Percentiles rank a stretch among this genome's conserved stretches.
Evolutionary conservation across 169 alveolate species (phyloP).

Genomic region (Cryptosporidium tyzzeri): DNA sequence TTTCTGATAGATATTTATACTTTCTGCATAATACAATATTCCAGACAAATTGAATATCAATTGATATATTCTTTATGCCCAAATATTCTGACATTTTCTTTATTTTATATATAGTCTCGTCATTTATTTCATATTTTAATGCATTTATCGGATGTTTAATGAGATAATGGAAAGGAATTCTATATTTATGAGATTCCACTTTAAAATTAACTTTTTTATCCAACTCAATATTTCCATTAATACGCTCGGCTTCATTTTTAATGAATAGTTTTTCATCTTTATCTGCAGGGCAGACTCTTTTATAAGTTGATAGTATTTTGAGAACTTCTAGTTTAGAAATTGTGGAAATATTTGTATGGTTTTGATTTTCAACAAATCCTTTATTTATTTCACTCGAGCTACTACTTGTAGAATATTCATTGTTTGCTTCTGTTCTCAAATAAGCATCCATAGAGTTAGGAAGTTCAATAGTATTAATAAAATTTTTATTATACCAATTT

Average conservation of each 20-base stretch:
- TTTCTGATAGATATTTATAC: conserved; percentile 1
- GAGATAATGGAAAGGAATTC: conserved; percentile 70
- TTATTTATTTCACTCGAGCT: background rate
- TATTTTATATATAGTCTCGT: conserved; percentile 45
- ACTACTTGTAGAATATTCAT: background rate
- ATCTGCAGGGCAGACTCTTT: conserved; percentile 29
- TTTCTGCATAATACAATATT: conserved; percentile 62
- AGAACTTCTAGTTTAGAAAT: conserved; percentile 28
- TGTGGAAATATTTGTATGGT: background rate
- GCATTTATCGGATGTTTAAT: conserved; percentile 27
- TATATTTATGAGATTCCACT: background rate
- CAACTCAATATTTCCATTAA: background rate
- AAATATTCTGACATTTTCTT: conserved; percentile 24
- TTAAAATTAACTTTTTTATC: background rate
- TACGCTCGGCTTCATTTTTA: background rate
- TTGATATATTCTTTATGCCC: conserved; percentile 3
- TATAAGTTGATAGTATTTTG: conserved; percentile 13
- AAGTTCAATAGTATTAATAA: background rate
- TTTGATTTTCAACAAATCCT: background rate
- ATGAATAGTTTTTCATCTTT: conserved; percentile 45
- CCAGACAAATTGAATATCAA: conserved; percentile 73
- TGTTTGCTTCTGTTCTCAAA: background rate
- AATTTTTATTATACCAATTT: conserved; percentile 28
- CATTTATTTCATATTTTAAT: conserved; percentile 53
- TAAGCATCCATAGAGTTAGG: background rate